Base-by-base conservation (phyloP, 345 rosid species). In the Chamaenerion angustifolium region DNA sequence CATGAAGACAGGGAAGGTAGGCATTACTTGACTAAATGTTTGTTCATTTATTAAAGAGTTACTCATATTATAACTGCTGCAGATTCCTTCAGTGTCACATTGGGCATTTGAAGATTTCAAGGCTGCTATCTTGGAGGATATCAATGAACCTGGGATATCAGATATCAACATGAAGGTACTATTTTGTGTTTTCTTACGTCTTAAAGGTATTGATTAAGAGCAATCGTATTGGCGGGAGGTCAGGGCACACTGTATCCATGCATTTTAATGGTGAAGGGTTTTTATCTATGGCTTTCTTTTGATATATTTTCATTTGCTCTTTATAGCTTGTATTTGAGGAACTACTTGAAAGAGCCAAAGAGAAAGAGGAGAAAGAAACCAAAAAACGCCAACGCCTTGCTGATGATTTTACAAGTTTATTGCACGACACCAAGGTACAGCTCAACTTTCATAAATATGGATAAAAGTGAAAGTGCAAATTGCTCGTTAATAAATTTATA, bases 311-410 rank as follows among this genome's bases (percentile, higher is more conserved):
- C n/a, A 19, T 16, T 42, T 19, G 41, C 51, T 27, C 53, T 11
- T 47, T 69, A 42, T 71, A 92, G 99, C 94, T 88, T 68, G 65
- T 92, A 53, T 92, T 66, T 43, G 85, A 84, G 56, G 99, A 92
- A 51, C 58, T 88, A 55, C 66, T 80, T 27, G 95, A 85, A 68
- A 79, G 95, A 68, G 78, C 76, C 27, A 88, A 76, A 79, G 96
- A 92, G 68, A 92, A 92, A 69, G 95, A 92, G 63, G 96, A 79
- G 67, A 92, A 84, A 73, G 99, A 88, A 69, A 90, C 86, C 43
- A 84, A 81, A 76, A 92, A 79, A 71, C 79, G 78, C 50, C 95
- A 82, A 61, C 88, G 85, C 51, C 71, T 82, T 56, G 86, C 81
- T 11, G 96, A 92, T 74, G 96, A 92, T 57, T 82, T 88, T 68